phyloP scores from a whole-genome alignment of 2,329 filamentous ascomycete genomes.

The Calycina marina region DNA sequence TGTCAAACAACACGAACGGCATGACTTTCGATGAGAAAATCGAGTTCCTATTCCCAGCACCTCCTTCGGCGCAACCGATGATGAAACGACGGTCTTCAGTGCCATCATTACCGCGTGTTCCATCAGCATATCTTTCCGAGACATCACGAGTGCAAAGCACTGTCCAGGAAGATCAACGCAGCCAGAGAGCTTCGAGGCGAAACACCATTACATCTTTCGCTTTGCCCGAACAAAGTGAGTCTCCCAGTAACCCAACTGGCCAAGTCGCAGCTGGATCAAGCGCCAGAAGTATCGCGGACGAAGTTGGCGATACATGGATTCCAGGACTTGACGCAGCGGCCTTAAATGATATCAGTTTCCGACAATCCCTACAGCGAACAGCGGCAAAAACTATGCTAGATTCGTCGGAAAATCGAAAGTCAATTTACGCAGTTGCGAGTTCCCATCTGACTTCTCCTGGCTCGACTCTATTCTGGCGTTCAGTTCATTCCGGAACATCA shows the following conservation, averaged over 20 bases:
- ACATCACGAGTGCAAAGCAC: conserved; percentile 10
- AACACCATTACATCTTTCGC: conserved; percentile 17
- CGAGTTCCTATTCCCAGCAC: conserved; percentile 32
- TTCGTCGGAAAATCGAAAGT: conserved; percentile 22
- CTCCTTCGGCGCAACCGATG: conserved; percentile 17
- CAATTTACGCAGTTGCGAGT: conserved; percentile 21
- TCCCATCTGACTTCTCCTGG: conserved; percentile 24
- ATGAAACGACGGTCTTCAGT: conserved; percentile 27
- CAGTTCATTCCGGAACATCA: conserved; percentile 33
- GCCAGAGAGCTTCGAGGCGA: conserved; percentile 14
- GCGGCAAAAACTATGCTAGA: neutral
- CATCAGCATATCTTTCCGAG: conserved; percentile 15
- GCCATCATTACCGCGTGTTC: conserved; percentile 28
- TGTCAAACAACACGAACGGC: conserved; percentile 38
- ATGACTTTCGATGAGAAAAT: conserved; percentile 47
- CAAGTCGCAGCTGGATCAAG: conserved; percentile 22
- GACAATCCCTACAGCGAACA: neutral
- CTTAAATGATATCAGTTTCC: neutral
- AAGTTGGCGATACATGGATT: conserved; percentile 26
- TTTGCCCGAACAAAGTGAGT: conserved; percentile 3
- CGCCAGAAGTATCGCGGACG: conserved; percentile 22
- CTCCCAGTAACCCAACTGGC: conserved; percentile 7
- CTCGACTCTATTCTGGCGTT: conserved; percentile 32
- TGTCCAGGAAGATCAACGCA: conserved; percentile 15
- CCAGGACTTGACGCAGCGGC: conserved; percentile 19